Evolutionary conservation across 805 yeast genomes (phyloP).

Genomic region (Ogataea zsoltii): DNA sequence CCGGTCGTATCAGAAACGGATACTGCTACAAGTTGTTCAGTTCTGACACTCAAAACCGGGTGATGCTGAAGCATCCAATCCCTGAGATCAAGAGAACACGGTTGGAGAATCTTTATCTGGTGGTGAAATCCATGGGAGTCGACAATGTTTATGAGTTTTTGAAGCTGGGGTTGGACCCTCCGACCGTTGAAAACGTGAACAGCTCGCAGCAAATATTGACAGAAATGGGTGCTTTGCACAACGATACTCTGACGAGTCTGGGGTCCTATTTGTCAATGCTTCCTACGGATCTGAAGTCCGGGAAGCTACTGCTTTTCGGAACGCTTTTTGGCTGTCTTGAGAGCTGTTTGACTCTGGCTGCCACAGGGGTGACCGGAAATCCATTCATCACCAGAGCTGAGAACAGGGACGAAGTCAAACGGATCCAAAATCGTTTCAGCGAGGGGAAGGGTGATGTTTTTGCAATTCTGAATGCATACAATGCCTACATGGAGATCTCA

Average conservation of each 20-base stretch:
- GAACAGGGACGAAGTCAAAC: conserved; percentile 62
- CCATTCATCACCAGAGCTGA: conserved; percentile 70
- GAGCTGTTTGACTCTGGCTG: conserved; percentile 74
- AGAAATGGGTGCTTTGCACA: conserved; percentile 71
- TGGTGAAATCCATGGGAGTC: conserved; percentile 88
- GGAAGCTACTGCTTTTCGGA: conserved; percentile 77
- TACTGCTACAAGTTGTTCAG: conserved; percentile 81
- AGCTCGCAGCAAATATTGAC: conserved; percentile 53
- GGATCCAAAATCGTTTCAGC: conserved; percentile 39
- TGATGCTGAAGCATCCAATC: conserved; percentile 70
- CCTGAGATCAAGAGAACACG: conserved; percentile 90
- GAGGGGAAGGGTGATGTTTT: conserved; percentile 74
- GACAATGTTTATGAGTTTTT: conserved; percentile 69
- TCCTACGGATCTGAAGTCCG: conserved; percentile 86
- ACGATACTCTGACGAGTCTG: conserved; percentile 60
- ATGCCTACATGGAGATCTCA: conserved; percentile 44
- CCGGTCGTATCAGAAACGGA: conserved; percentile 93
- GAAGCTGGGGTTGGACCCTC: conserved; percentile 79
- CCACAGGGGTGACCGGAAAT: conserved; percentile 69
- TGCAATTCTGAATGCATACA: conserved; percentile 61
- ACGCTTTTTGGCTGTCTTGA: conserved; percentile 83
- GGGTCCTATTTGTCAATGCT: conserved; percentile 79
- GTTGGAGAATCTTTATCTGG: conserved; percentile 76
- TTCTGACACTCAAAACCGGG: conserved; percentile 49
- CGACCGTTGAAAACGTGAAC: conserved; percentile 51